Evolutionary conservation across 257 asterid species (phyloP).

Genomic region (Solanum clarkiae): DNA sequence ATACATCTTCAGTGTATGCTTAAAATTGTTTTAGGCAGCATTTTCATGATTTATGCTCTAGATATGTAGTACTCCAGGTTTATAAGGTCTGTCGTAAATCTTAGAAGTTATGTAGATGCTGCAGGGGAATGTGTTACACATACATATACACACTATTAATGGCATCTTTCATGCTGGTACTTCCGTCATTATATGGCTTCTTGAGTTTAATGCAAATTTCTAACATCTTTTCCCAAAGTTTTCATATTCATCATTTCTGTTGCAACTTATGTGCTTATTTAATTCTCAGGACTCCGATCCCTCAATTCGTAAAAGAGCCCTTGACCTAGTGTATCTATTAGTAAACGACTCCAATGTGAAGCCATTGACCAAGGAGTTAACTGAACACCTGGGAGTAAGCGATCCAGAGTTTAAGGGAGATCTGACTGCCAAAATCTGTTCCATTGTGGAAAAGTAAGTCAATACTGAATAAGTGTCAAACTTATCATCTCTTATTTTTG

Average conservation of each 20-base stretch:
- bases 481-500: neutral
- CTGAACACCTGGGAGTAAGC: conserved; percentile 83
- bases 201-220: neutral
- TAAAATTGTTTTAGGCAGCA: neutral
- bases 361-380: conserved; percentile 78
- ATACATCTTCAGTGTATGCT: neutral
- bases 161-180: neutral
- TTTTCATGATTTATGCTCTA: neutral
- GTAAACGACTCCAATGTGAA: conserved; percentile 81
- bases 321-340: conserved; percentile 86
- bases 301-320: conserved; percentile 93
- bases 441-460: conserved; percentile 95
- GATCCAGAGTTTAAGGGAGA: conserved; percentile 88
- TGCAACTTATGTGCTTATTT: neutral
- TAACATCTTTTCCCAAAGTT: neutral
- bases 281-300: conserved; percentile 90
- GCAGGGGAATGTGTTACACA: neutral
- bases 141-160: neutral
- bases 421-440: conserved; percentile 86
- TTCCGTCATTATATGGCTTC: neutral
- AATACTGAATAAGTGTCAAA: neutral
- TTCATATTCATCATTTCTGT: neutral
- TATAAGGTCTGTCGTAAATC: neutral
- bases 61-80: neutral
- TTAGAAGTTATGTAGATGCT: neutral